phyloP scores from a whole-genome alignment of 1,284 basidiomycete species.

The Pseudozyma sp. region DNA sequence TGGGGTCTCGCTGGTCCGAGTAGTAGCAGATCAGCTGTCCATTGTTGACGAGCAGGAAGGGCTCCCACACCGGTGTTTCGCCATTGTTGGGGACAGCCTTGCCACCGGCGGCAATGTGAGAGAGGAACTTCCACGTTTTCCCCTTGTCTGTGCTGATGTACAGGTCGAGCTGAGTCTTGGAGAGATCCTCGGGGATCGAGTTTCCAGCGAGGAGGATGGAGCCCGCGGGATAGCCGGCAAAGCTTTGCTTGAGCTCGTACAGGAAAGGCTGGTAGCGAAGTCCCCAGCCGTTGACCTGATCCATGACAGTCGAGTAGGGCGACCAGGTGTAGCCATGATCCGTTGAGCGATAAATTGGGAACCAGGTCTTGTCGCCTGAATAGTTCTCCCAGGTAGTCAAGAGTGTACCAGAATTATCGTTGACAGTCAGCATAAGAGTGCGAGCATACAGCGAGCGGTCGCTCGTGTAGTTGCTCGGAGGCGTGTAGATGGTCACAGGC shows the following conservation, averaged over 20 bases:
- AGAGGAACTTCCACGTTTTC: constrained; percentile 66
- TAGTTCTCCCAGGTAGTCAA: constrained; percentile 43
- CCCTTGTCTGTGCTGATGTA: constrained; percentile 68
- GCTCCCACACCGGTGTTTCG: constrained; percentile 69
- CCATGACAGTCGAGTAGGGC: constrained; percentile 23
- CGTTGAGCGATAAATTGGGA: constrained; percentile 46
- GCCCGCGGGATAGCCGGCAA: constrained; percentile 63
- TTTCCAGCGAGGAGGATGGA: constrained; percentile 67
- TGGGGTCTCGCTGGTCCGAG: constrained; percentile 69
- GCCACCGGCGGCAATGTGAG: constrained; percentile 58
- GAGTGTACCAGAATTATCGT: constrained; percentile 36
- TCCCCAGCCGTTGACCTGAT: constrained; percentile 64
- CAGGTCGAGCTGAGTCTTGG: constrained; percentile 68
- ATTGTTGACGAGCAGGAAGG: constrained; percentile 67
- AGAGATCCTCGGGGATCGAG: constrained; percentile 53
- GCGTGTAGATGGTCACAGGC: constrained; percentile 38
- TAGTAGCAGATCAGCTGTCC: constrained; percentile 69
- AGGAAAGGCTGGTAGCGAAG: constrained; percentile 69
- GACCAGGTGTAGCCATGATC: constrained; percentile 44
- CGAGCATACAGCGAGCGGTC: constrained; percentile 37
- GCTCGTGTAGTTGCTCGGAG: constrained; percentile 31
- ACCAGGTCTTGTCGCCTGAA: constrained; percentile 25
- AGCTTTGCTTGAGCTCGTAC: constrained; percentile 57
- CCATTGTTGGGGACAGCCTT: constrained; percentile 58
- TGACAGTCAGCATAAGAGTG: constrained; percentile 36